phyloP scores from a whole-genome alignment of 306 rosid species.

The Vigna hirtella region DNA sequence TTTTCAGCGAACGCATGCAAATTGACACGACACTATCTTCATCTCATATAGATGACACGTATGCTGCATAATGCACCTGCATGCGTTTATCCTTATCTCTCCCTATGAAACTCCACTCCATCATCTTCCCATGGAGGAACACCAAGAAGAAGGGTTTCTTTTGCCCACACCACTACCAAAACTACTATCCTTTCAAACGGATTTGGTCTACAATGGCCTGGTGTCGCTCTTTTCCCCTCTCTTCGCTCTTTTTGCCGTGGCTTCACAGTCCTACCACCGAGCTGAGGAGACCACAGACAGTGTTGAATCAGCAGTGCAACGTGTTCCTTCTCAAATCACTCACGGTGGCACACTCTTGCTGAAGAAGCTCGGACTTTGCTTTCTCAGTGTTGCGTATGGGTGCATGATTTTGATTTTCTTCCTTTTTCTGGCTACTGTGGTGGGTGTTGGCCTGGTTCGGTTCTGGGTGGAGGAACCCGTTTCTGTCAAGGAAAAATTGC shows the following conservation, averaged over 20 bases:
- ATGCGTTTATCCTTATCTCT: background rate
- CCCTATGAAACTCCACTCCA: background rate
- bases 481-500: constrained; percentile 53
- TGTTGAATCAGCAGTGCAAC: constrained; percentile 54
- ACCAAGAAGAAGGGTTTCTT: constrained; percentile 6
- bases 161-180: constrained; percentile 54
- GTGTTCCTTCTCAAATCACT: constrained; percentile 47
- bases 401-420: constrained; percentile 58
- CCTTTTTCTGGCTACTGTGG: constrained; percentile 51
- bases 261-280: constrained; percentile 55
- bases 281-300: constrained; percentile 50
- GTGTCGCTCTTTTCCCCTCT: constrained; percentile 55
- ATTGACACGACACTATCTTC: constrained; percentile 46
- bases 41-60: constrained; percentile 57
- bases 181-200: constrained; percentile 54
- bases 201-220: constrained; percentile 57
- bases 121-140: constrained; percentile 44
- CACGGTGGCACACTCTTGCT: constrained; percentile 39
- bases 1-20: constrained; percentile 27
- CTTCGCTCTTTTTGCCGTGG: constrained; percentile 43
- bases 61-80: constrained; percentile 34
- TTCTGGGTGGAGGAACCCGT: constrained; percentile 80
- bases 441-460: constrained; percentile 64
- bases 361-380: constrained; percentile 60
- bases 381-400: constrained; percentile 61